Percentiles rank a stretch among this genome's conserved stretches.
These are phyloP conservation scores for Pichia scutulata DNA, from an alignment of 805 yeast species.

Conservation along the genomic window DNA sequence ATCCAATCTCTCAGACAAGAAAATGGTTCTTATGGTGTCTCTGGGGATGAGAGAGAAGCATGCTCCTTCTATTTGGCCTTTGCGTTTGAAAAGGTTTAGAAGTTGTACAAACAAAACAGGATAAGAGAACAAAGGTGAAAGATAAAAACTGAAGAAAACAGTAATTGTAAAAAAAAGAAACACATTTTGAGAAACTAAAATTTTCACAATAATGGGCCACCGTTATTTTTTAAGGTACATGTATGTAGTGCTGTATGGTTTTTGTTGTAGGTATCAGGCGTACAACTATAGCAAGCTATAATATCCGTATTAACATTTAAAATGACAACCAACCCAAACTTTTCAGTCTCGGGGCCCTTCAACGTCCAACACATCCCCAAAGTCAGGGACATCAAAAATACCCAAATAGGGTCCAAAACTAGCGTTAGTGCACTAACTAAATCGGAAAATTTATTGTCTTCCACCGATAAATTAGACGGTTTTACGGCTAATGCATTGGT, in stretches of 20 bases:
- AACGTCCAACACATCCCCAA: conserved; percentile 14
- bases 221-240: not conserved
- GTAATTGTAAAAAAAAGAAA: too few species aligned
- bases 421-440: not conserved
- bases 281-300: not conserved
- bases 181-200: not conserved
- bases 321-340: not conserved
- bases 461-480: not conserved
- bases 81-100: conserved; percentile 48
- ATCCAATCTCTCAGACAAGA: conserved; percentile 62
- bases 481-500: conserved; percentile 3
- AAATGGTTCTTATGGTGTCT: conserved; percentile 81
- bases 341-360: conserved; percentile 13
- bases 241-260: not conserved
- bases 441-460: not conserved
- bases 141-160: not conserved
- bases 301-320: too few species aligned
- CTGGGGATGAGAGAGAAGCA: conserved; percentile 83
- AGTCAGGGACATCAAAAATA: conserved; percentile 2
- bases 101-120: not conserved
- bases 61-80: conserved; percentile 79
- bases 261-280: not conserved
- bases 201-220: not conserved
- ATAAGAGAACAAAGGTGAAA: not conserved
- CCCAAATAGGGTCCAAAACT: not conserved